Evolutionary conservation across 495 filamentous ascomycete species (phyloP), one percentile per base, ranked within the genome.

Genomic region (Ramalina intermedia): DNA sequence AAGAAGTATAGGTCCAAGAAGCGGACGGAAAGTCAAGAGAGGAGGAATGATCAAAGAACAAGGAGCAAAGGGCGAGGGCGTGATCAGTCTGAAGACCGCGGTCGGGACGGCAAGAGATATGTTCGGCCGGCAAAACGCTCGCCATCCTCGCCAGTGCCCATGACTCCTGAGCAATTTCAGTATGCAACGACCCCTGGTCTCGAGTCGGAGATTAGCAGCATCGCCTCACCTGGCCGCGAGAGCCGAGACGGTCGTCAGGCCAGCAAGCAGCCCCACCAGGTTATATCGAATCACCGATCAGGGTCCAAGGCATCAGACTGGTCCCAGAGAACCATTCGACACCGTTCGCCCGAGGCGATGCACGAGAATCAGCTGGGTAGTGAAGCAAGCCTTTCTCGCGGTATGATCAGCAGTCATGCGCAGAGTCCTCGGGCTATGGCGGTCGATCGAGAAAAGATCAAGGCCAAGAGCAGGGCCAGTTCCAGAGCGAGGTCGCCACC

Each of bases 71-170:
- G 70, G 9, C 67, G 63, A 17, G 58, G 63, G 13, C 72, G 80
- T 11, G 81, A 84, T n/a, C 61, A 58, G 8, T 87, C 84, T 11
- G 74, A 78, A 55, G 80, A 79, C 23, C 79, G 84, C 38, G 84
- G 82, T 17, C 73, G 82, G 36, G 72, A 70, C 43, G 69, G 72
- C 8, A 67, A 73, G 47, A 77, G 80, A 40, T 84, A 82, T 53
- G 84, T 87, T 53, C 83, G 79, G 37, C 82, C 87, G 26, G 82
- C 85, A 6, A 93, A 94, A 59, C 73, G 85, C 5, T 94, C 88
- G 6, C 88, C 87, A 4, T 90, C 85, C 39, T 94, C 87, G 9
- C 88, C 88, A 0, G 77, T 93, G 12, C 85, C 87, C 16, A 94
- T 95, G 88, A 89, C 87, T 1, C 85, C 86, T 0, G 85, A 94